Conservation (phyloP, 176 grass and related monocot species). For the Aegilops speltoides region DNA sequence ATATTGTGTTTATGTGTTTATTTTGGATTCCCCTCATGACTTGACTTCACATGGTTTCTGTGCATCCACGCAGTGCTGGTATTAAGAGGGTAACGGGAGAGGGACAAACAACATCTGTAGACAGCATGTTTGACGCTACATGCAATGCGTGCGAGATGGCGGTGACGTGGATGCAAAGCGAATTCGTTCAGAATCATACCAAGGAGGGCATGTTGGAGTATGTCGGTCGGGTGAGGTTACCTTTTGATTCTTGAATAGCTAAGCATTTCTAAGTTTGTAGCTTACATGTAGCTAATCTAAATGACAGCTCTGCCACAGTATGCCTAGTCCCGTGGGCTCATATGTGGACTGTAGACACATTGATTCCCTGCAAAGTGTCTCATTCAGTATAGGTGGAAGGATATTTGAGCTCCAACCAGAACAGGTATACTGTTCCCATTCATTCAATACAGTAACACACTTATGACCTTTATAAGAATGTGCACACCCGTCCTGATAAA, state of each 20-base stretch:
- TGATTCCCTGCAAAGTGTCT: constrained; percentile 29
- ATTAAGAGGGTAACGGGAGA: constrained; percentile 51
- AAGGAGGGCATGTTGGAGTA: constrained; percentile 62
- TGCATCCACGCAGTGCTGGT: constrained; percentile 35
- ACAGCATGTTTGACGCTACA: constrained; percentile 37
- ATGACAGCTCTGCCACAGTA: constrained; percentile 51
- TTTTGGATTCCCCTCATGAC: background rate
- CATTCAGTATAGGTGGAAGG: constrained; percentile 63
- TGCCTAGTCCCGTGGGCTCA: constrained; percentile 62
- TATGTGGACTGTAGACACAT: constrained; percentile 50
- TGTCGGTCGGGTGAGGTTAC: constrained; percentile 50
- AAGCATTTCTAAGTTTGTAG: background rate
- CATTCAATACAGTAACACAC: too few species aligned
- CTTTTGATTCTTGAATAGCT: background rate
- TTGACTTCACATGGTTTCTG: background rate
- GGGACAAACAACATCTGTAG: constrained; percentile 8
- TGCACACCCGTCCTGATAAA: too few species aligned
- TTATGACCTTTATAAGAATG: too few species aligned
- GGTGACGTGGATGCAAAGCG: constrained; percentile 80
- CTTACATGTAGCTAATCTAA: constrained; percentile 6
- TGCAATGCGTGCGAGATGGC: constrained; percentile 81
- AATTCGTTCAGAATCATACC: constrained; percentile 62
- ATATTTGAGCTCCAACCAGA: constrained; percentile 56
- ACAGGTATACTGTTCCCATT: constrained; percentile 33
- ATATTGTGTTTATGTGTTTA: background rate